Base-by-base conservation (phyloP, 495 filamentous ascomycete genomes). In the Trichocladium antarcticum region DNA sequence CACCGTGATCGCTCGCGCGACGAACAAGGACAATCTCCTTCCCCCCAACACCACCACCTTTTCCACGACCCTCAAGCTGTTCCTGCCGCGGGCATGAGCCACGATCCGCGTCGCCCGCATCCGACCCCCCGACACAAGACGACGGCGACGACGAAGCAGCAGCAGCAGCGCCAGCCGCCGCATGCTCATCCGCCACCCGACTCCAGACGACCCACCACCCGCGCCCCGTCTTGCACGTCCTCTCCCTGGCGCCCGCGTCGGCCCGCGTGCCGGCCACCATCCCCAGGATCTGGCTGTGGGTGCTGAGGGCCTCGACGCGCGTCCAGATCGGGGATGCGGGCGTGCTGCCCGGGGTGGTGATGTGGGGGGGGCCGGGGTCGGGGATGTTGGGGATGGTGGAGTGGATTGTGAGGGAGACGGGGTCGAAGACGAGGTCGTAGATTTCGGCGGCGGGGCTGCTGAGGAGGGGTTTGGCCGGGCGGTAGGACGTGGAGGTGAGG, bases 191-290 rank as follows among this genome's bases (percentile, higher is more conserved):
- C 9, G 81, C 69, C 8, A 90, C 68, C 35, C 84, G 74, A 44
- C 85, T 87, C 89, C 93, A 97, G 42, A 96, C 85, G 22, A 97
- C 74, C 92, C 93, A 98, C 89, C 90, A 98, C 1, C 89, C 89
- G 9, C 89, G 76, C 40, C 72, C 84, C 5, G 89, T 97, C 73
- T 95, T 94, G 65, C 82, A 85, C 11, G 85, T 96, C n/a, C 85
- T 70, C 65, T 97, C 93, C 6, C 82, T 62, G 57, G 90, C 87
- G 12, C 72, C 63, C 1, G 67, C 55, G 10, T 77, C 68, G 15
- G 68, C 67, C 11, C 75, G 74, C 16, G 85, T 86, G 24, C 78
- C 74, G 19, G 68, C 66, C 56, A 87, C 79, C 28, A 84, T 90
- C 53, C 77, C 80, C 12, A 98, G 68, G 28, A 97, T 81, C 52